These are phyloP conservation scores for Rhynchosporium graminicola DNA, from an alignment of 2,329 filamentous ascomycete species.

Conservation along the genomic window DNA sequence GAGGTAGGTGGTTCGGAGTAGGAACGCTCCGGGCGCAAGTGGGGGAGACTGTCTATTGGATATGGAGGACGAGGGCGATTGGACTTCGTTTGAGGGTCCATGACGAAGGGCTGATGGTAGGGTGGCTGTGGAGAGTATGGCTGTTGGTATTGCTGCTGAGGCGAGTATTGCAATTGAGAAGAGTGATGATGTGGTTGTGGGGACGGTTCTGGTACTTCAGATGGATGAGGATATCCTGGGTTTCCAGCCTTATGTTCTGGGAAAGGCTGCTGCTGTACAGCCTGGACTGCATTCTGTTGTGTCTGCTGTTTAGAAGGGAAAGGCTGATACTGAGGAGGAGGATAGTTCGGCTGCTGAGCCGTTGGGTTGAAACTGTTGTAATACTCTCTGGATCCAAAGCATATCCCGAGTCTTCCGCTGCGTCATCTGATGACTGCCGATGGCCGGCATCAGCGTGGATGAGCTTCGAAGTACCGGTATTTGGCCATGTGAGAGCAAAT, in stretches of 20 bases:
- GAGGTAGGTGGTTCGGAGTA: constrained; percentile 27
- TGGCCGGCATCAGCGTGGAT: constrained; percentile 9
- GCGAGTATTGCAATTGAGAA: constrained; percentile 3
- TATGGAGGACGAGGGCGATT: not conserved
- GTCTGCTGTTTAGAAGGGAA: constrained; percentile 1
- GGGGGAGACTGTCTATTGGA: constrained; percentile 5
- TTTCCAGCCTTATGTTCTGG: constrained; percentile 11
- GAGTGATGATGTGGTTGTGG: constrained; percentile 11
- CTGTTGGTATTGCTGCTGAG: constrained; percentile 11
- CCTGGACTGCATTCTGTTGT: constrained; percentile 10
- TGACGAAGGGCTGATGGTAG: constrained; percentile 13
- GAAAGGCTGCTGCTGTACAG: constrained; percentile 15
- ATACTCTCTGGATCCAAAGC: constrained; percentile 24
- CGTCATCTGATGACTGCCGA: constrained; percentile 8
- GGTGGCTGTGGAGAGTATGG: constrained; percentile 14
- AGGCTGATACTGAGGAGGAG: constrained; percentile 20
- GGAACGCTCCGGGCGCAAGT: constrained; percentile 23
- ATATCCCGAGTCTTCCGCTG: not conserved
- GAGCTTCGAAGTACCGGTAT: not conserved
- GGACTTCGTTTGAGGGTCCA: constrained; percentile 5
- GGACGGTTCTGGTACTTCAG: not conserved
- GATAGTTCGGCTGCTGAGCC: constrained; percentile 10
- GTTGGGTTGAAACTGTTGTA: constrained; percentile 25
- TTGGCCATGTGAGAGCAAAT: constrained; percentile 4
- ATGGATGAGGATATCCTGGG: constrained; percentile 12